Evolutionary conservation across 257 asterid species (phyloP), one percentile per base, ranked within the genome.

Genomic region (Buddleja alternifolia): DNA sequence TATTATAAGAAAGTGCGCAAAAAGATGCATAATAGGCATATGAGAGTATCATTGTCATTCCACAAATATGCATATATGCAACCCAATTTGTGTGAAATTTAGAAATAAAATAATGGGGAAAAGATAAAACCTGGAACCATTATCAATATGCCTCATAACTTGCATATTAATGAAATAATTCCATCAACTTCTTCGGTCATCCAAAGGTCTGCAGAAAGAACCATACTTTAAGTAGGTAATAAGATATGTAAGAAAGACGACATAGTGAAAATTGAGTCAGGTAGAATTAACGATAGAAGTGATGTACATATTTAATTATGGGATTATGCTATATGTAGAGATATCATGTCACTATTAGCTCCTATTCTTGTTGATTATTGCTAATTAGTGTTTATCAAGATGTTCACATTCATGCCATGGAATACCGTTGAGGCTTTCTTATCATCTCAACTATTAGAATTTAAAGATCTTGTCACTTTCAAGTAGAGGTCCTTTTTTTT

Each of bases 61-160:
- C n/a, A n/a, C n/a, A n/a, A n/a, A n/a, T n/a, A n/a, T n/a, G n/a
- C n/a, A n/a, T n/a, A n/a, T n/a, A n/a, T n/a, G n/a, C n/a, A n/a
- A n/a, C n/a, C n/a, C n/a, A n/a, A n/a, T n/a, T n/a, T n/a, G n/a
- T n/a, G 4, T 17, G 63, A 25, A 61, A 60, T 47, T 36, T 21
- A 37, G 32, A 44, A 47, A 24, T 36, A 40, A 23, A 41, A 70
- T 8, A 21, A 34, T 42, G 36, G 32, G 41, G 36, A 17, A 59
- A 21, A 63, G 56, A 32, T 25, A 64, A 59, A 60, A 92, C 97
- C 97, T 82, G 97, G 95, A 71, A 83, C 80, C 80, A 86, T 75
- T 77, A 87, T 74, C 79, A 85, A 52, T 67, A 92, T 77, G 80
- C 86, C 81, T 73, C 95, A 92, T n/a, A n/a, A n/a, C n/a, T n/a